Conservation (phyloP, 179 eudicot genomes). For the Nepenthes alata region DNA sequence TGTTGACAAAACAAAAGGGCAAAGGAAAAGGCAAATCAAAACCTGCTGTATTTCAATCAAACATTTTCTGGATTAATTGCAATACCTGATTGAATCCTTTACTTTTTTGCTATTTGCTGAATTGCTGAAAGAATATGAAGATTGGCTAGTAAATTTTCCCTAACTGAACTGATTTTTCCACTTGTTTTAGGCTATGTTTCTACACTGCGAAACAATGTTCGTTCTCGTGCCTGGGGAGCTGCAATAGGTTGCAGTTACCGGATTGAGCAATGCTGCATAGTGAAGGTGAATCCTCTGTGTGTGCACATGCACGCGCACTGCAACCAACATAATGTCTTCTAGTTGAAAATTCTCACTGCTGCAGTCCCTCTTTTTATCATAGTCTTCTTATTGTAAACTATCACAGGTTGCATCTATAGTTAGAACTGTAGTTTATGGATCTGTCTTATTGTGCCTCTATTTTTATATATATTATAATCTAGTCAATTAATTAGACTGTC, state of each 20-base stretch:
- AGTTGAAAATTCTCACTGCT: neutral
- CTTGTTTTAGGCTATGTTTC: constrained; percentile 61
- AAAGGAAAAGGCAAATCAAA: too few species aligned
- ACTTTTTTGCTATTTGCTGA: neutral
- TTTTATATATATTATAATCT: neutral
- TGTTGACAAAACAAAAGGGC: too few species aligned
- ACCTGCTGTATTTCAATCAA: too few species aligned
- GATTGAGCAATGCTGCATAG: constrained; percentile 80
- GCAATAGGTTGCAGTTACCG: constrained; percentile 92
- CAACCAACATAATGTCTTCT: too few species aligned
- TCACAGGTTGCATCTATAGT: too few species aligned
- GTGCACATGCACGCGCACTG: too few species aligned
- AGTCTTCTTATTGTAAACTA: too few species aligned
- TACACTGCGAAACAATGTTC: constrained; percentile 80
- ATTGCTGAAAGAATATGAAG: neutral
- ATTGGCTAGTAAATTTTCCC: neutral
- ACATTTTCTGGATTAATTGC: neutral
- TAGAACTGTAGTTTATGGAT: neutral
- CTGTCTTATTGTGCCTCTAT: constrained; percentile 1
- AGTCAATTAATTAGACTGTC: too few species aligned
- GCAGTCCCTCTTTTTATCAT: neutral
- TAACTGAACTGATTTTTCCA: neutral
- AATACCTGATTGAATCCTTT: neutral
- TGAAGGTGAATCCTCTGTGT: constrained; percentile 43
- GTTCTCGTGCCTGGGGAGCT: constrained; percentile 99